Base-by-base conservation (phyloP, 192 early-diverging fungal genomes). In the Coemansia sp. region DNA sequence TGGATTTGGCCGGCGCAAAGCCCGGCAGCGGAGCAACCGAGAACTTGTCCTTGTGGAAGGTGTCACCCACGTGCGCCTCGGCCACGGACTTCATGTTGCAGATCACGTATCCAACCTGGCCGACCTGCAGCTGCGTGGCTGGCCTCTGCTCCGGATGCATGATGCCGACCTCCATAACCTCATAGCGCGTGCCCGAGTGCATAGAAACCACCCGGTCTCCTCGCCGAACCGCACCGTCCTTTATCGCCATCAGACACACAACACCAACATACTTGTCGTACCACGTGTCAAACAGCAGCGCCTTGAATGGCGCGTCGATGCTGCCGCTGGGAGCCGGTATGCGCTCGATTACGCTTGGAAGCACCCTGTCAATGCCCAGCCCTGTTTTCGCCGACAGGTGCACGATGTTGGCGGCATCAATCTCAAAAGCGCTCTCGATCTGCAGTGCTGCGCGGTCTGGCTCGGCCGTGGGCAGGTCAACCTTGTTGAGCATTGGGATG, bases 231-330 rank as follows among this genome's bases (percentile, higher is more conserved):
- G 69, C 81, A 12, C 97, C 97, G 80, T 97, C 93, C 26, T 89
- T 85, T 6, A 99, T 86, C 6, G 94, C 93, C 74, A 99, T 78
- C 72, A 99, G 80, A 73, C 94, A 97, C 22, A 99, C 89, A n/a
- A 98, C 97, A 39, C 97, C 97, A 0, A 95, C 89, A 77, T 96
- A 99, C n/a, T 88, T 88, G 75, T 99, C 95, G 76, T 97, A 95
- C 95, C 95, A 99, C 26, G 92, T 93, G 72, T 99, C 97, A 71
- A 99, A 99, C 40, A 99, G 74, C n/a, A 99, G 85, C 3, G 90
- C 90, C 65, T 90, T 89, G 68, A 99, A 90, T 15, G 94, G 90
- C 61, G 78, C 85, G 3, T 80, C 77, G 8, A 77, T 67, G 68
- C 86, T 82, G 19, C 90, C 93, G 9, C 43, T 65, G 8, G 95